A percentile compares a stretch with the other conserved stretches of the same genome.
phyloP scores from a whole-genome alignment of 2,329 filamentous ascomycete genomes.

The Penicillium sp. region DNA sequence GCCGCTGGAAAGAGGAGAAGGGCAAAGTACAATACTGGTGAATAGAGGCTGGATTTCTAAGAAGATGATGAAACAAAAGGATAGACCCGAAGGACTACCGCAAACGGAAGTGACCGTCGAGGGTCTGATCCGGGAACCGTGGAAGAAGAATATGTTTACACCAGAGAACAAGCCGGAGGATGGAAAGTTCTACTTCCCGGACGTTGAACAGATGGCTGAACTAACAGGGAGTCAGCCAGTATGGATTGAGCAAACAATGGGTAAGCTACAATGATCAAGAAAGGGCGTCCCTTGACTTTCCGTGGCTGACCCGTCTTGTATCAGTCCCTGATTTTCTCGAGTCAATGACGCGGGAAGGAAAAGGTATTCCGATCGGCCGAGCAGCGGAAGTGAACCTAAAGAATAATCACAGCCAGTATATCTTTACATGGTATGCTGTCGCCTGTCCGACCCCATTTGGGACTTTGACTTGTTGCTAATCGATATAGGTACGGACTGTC shows the following conservation, averaged over 20 bases:
- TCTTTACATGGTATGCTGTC: slow-evolving; percentile 86
- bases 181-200: slow-evolving; percentile 92
- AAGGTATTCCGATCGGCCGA: slow-evolving; percentile 87
- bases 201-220: slow-evolving; percentile 87
- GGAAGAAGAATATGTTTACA: slow-evolving; percentile 98
- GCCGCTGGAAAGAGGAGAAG: slow-evolving; percentile 73
- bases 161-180: slow-evolving; percentile 84
- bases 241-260: slow-evolving; percentile 96
- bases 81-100: slow-evolving; percentile 69
- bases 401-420: slow-evolving; percentile 98
- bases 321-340: slow-evolving; percentile 78
- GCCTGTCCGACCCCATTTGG: neutral
- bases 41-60: slow-evolving; percentile 92
- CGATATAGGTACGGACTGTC: slow-evolving; percentile 78
- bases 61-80: slow-evolving; percentile 68
- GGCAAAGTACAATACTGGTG: slow-evolving; percentile 74
- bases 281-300: neutral
- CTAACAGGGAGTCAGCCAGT: slow-evolving; percentile 82
- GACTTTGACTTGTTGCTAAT: slow-evolving; percentile 27
- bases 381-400: slow-evolving; percentile 87
- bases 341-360: slow-evolving; percentile 74
- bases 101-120: slow-evolving; percentile 76
- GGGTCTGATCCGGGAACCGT: slow-evolving; percentile 84
- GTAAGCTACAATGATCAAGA: slow-evolving; percentile 52
- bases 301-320: slow-evolving; percentile 13